These are phyloP conservation scores for Mikania micrantha DNA, from an alignment of 129 eudicot genomes.

Conservation along the genomic window DNA sequence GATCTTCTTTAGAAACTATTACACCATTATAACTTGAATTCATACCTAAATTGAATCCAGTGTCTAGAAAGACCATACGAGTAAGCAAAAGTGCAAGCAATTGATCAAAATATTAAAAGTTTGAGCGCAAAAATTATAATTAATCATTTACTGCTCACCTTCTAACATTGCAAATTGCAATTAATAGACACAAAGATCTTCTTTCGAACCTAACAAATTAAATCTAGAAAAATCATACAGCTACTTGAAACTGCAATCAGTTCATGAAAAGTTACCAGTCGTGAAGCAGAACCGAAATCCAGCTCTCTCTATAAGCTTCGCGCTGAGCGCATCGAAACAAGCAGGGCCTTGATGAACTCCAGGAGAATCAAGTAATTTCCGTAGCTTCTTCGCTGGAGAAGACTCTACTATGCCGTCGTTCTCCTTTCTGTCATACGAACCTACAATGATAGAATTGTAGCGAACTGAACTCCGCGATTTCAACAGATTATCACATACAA, in stretches of 20 bases:
- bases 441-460: not conserved
- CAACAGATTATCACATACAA: not conserved
- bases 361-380: conserved; percentile 65
- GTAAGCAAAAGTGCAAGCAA: not conserved
- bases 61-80: not conserved
- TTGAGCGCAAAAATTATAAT: too few species aligned
- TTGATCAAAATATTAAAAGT: not conserved
- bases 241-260: not conserved
- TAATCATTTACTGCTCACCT: too few species aligned
- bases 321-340: conserved; percentile 85
- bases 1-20: not conserved
- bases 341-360: conserved; percentile 97
- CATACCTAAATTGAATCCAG: not conserved
- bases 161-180: too few species aligned
- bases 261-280: conserved; percentile 40
- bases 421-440: conserved; percentile 22
- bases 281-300: conserved; percentile 85
- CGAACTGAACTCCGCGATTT: conserved; percentile 16
- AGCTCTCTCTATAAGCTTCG: conserved; percentile 74
- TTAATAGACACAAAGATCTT: too few species aligned
- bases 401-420: not conserved
- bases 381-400: conserved; percentile 49
- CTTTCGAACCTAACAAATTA: too few species aligned
- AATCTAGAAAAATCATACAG: not conserved
- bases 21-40: not conserved